Evolutionary conservation across 495 filamentous ascomycete species (phyloP).

Genomic region (Oidiodendron maius): DNA sequence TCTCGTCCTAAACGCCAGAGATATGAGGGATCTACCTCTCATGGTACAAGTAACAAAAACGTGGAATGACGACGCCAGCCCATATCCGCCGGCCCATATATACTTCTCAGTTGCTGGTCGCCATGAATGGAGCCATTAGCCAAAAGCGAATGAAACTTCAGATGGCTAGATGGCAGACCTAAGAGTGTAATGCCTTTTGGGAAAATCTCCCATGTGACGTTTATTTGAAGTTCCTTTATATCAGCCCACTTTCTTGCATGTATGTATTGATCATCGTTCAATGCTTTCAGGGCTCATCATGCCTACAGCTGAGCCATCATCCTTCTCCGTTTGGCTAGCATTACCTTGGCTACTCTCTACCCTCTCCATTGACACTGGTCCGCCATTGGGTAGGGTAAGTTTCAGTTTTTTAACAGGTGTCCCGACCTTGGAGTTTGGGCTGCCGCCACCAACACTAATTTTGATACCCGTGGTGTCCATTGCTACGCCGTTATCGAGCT

Average conservation of each 20-base stretch:
- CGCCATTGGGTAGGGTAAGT: slow-evolving; percentile 29
- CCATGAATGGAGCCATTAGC: not conserved
- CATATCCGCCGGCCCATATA: not conserved
- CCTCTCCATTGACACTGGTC: slow-evolving; percentile 36
- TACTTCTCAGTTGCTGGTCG: not conserved
- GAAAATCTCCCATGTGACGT: not conserved
- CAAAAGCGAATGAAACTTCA: not conserved
- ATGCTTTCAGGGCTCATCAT: slow-evolving; percentile 68
- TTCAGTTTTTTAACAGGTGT: slow-evolving; percentile 33
- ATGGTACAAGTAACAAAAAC: no score
- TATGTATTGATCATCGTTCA: slow-evolving; percentile 26
- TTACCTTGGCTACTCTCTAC: slow-evolving; percentile 46
- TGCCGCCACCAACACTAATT: slow-evolving; percentile 27
- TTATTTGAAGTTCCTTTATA: no score
- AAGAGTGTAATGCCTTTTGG: not conserved
- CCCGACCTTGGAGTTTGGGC: slow-evolving; percentile 31
- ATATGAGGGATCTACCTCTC: no score
- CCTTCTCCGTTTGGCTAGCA: slow-evolving; percentile 43
- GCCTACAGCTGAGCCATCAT: slow-evolving; percentile 48
- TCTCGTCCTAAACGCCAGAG: no score
- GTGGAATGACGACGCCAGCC: no score
- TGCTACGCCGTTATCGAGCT: slow-evolving; percentile 39
- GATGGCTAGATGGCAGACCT: not conserved
- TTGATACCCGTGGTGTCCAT: slow-evolving; percentile 35
- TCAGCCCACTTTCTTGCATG: not conserved